phyloP scores from a whole-genome alignment of 2,329 filamentous ascomycete genomes.

The Helicocarpus griseus region DNA sequence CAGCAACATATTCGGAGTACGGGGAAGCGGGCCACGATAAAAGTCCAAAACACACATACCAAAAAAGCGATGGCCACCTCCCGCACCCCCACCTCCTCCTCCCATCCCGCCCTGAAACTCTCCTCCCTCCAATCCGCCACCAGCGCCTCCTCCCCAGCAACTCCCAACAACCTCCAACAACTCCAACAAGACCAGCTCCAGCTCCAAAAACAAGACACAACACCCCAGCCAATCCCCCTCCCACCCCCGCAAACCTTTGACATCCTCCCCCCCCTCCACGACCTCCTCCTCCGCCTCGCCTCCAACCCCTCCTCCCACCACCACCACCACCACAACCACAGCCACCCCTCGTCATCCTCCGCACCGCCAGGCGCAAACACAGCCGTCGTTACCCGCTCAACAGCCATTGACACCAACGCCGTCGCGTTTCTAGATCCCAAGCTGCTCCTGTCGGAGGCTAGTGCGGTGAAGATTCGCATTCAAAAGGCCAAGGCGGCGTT shows the following conservation, averaged over 20 bases:
- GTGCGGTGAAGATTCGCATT: conserved; percentile 71
- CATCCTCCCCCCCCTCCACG: conserved; percentile 69
- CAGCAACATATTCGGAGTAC: too few species aligned
- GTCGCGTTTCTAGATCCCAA: conserved; percentile 50
- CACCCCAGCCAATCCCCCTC: conserved; percentile 34
- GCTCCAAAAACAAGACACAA: not conserved
- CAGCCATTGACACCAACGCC: conserved; percentile 17
- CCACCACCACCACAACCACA: conserved; percentile 19
- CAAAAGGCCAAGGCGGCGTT: conserved; percentile 57
- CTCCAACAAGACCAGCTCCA: conserved; percentile 4
- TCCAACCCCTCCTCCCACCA: conserved; percentile 31
- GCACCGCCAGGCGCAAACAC: conserved; percentile 14
- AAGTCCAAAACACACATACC: not conserved
- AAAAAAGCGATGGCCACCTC: not conserved
- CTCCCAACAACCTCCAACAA: conserved; percentile 4
- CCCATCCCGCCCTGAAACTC: not conserved
- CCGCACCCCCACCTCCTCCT: not conserved
- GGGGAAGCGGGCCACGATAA: not conserved
- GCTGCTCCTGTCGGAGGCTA: conserved; percentile 68
- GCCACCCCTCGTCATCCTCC: conserved; percentile 15
- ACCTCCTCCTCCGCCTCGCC: conserved; percentile 66
- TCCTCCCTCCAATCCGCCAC: conserved; percentile 1
- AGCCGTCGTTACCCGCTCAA: conserved; percentile 15
- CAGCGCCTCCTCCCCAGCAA: conserved; percentile 7
- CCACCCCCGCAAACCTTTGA: conserved; percentile 78